These are phyloP conservation scores for Plenodomus lindquistii DNA, from an alignment of 2,329 filamentous ascomycete species.

Conservation along the genomic window DNA sequence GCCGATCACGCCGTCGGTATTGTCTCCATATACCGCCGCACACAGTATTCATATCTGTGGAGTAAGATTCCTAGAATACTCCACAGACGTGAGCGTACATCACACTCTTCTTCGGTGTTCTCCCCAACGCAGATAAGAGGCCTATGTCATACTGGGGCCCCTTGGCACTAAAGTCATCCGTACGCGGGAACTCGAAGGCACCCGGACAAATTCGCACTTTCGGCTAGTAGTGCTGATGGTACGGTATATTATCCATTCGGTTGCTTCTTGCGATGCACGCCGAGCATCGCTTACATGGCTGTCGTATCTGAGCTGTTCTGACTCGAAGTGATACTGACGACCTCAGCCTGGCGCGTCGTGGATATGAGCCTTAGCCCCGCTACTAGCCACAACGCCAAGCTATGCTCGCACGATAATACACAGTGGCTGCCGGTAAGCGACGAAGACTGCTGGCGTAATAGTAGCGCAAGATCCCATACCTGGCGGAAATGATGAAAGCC, in stretches of 20 bases:
- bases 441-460: not conserved
- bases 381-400: constrained; percentile 12
- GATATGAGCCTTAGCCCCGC: constrained; percentile 5
- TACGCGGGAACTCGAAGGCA: not conserved
- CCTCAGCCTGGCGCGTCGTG: not conserved
- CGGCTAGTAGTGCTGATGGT: not conserved
- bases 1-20: no score
- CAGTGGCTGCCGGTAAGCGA: not conserved
- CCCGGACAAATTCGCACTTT: not conserved
- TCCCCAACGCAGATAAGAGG: constrained; percentile 2
- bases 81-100: not conserved
- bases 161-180: constrained; percentile 9
- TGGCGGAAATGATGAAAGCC: not conserved
- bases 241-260: not conserved
- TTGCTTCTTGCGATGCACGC: constrained; percentile 4
- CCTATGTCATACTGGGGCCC: constrained; percentile 11
- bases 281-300: not conserved
- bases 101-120: constrained; percentile 3
- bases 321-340: no score
- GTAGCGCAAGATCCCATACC: constrained; percentile 5
- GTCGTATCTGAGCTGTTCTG: not conserved
- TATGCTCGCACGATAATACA: not conserved
- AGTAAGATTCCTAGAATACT: no score
- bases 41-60: no score
- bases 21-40: no score